phyloP scores from a whole-genome alignment of 352 stramenopile genomes.

The Peronosclerospora sorghi region DNA sequence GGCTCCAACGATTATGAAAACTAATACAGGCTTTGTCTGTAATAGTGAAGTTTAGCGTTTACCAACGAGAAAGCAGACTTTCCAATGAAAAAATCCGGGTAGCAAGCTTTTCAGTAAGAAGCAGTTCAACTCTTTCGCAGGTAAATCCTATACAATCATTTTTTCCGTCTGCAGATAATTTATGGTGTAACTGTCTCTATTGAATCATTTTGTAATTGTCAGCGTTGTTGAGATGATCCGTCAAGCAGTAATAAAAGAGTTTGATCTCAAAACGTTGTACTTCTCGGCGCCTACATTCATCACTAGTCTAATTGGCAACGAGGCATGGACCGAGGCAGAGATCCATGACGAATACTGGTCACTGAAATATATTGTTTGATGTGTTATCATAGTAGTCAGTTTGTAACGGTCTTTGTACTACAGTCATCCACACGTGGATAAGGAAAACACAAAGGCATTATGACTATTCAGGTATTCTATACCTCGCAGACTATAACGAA shows the following conservation, averaged over 20 bases:
- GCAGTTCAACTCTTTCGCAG: slow-evolving; percentile 77
- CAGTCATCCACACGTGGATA: slow-evolving; percentile 85
- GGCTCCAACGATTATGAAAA: slow-evolving; percentile 88
- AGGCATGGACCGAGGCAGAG: slow-evolving; percentile 57
- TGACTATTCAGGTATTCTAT: slow-evolving; percentile 87
- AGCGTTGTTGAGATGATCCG: slow-evolving; percentile 77
- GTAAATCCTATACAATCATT: slow-evolving; percentile 12
- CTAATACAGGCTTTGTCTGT: slow-evolving; percentile 85
- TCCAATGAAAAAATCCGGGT: slow-evolving; percentile 23
- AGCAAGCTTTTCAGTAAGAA: slow-evolving; percentile 60
- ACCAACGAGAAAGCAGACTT: slow-evolving; percentile 40
- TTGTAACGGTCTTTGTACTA: slow-evolving; percentile 2
- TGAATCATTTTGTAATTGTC: neutral
- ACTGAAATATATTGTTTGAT: neutral
- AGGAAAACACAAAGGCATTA: slow-evolving; percentile 91
- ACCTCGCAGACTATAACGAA: slow-evolving; percentile 64
- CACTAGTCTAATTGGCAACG: slow-evolving; percentile 80
- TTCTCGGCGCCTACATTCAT: slow-evolving; percentile 92
- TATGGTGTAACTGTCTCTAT: too few species aligned
- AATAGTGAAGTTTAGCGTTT: slow-evolving; percentile 82
- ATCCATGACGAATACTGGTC: slow-evolving; percentile 90
- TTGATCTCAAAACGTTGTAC: slow-evolving; percentile 64
- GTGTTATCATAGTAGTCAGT: too few species aligned
- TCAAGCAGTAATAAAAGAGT: slow-evolving; percentile 65
- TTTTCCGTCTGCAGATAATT: too few species aligned